Conservation (phyloP, 1,284 basidiomycete genomes). For the Cryptococcus depauperatus region DNA sequence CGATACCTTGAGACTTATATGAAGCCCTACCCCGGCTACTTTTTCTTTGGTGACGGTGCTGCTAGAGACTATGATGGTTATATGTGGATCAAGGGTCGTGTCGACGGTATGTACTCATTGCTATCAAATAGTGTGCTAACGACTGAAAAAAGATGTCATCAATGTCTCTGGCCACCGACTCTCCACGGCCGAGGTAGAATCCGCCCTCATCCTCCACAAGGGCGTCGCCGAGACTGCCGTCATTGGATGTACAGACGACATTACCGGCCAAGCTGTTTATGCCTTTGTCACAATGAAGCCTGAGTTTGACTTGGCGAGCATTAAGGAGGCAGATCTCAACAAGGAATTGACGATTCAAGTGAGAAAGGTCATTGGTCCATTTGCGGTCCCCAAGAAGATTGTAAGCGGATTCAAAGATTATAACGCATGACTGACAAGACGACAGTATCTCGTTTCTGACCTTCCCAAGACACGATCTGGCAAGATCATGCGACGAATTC, state of each 20-base stretch:
- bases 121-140: background rate
- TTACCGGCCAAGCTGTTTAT: conserved; percentile 67
- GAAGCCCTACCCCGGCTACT: conserved; percentile 52
- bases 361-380: conserved; percentile 90
- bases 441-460: conserved; percentile 63
- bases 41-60: conserved; percentile 96
- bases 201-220: conserved; percentile 83
- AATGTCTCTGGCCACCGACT: conserved; percentile 89
- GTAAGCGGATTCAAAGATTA: conserved; percentile 18
- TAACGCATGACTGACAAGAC: background rate
- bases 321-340: conserved; percentile 60
- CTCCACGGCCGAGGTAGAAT: conserved; percentile 96
- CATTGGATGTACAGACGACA: conserved; percentile 77
- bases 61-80: conserved; percentile 92
- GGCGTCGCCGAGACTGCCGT: conserved; percentile 96
- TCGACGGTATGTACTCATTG: conserved; percentile 68
- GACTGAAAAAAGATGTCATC: conserved; percentile 35
- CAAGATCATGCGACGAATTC: conserved; percentile 88
- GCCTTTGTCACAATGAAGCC: conserved; percentile 62
- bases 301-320: conserved; percentile 67
- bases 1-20: conserved; percentile 92
- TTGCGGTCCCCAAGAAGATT: conserved; percentile 89
- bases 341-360: conserved; percentile 94
- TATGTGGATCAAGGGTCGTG: conserved; percentile 95
- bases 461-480: conserved; percentile 96